Evolutionary conservation across 2,329 filamentous ascomycete species (phyloP), one percentile per base, ranked within the genome.

Genomic region (Phialemonium atrogriseum): DNA sequence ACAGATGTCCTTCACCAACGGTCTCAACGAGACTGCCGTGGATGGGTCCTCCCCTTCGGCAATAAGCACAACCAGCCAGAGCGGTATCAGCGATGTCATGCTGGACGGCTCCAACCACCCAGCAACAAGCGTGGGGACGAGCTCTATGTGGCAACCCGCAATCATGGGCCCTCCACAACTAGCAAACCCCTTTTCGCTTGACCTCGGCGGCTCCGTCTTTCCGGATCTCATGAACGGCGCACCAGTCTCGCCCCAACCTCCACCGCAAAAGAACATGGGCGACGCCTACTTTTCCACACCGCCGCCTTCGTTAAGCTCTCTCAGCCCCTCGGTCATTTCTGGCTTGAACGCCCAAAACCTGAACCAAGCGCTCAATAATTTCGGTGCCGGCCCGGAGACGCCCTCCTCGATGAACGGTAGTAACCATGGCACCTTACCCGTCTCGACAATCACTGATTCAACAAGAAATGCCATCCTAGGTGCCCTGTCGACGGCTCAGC

Each of bases 31-130:
- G 46, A 81, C 79, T 43, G 86, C 84, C 17, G 74, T 95, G 33
- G 89, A 94, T 48, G 87, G 84, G 37, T 96, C 91, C 9, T 96
- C 91, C 10, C 91, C 91, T 11, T 96, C 91, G 7, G 87, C 87
- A 27, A 89, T 96, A 55, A 96, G 89, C 62, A 94, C 85, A 25
- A 85, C 84, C 37, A 96, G 88, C 58, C 88, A 93, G 51, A 89
- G 84, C 54, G 84, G 81, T 30, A 84, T 88, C 55, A 93, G 85
- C 58, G 91, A 96, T 53, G 77, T 87, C 37, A 87, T 94, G 80
- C 68, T 91, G 36, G 87, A 95, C 56, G 85, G 84, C 37, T 76
- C 75, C 22, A 81, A 79, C 54, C 80, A 80, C 55, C 77, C 80
- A 24, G 64, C 70, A 22, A 60, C 68, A 35, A 59, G 66, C 13